Base-by-base conservation (phyloP, 2,329 filamentous ascomycete genomes). In the Herpomyces periplanetae region DNA sequence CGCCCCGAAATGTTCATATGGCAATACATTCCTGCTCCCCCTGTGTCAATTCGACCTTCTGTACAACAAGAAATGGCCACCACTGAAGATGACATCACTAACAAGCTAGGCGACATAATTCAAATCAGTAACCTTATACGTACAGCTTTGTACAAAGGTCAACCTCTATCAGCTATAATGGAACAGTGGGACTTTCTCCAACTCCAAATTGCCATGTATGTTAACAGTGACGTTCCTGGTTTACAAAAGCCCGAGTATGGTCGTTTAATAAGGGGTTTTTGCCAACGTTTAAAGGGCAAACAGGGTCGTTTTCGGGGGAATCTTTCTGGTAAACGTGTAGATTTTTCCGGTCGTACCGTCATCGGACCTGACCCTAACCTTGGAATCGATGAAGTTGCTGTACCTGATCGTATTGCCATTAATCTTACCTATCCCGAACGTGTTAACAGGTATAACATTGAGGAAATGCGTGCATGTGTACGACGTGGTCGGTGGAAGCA, bases 171-270 rank as follows among this genome's bases (percentile, higher is more conserved):
- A 27, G 84, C 68, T 1, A 65, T 91, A 22, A 84, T 91, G 59
- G 80, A 96, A 35, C 71, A 87, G 30, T 96, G 80, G 80, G 80
- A 96, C 33, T 91, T 75, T 31, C 44, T 96, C 24, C 75, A 91
- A 33, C 50, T 87, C 5, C 73, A 91, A 32, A 65, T 91, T 24
- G 80, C 75, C 24, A 71, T 91, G 49, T 91, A 96, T 35, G 75
- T 96, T 36, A 91, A 96, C 42, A 87, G 73, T 26, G 73, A 88
- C 30, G 60, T 85, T 2, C 80, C 80, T 0, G 75, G 75, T 11
- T 49, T 96, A n/a, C 61, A 73, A 29, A 69, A 84, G 30, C 61
- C 61, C 6, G 66, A 69, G 5, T 62, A 71, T 24, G 66, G 69
- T 23, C 88, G 85, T 36, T 54, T 65, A 1, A 84, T 80, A 30